Conservation (phyloP, 179 eudicot genomes). For the Silene coronaria region DNA sequence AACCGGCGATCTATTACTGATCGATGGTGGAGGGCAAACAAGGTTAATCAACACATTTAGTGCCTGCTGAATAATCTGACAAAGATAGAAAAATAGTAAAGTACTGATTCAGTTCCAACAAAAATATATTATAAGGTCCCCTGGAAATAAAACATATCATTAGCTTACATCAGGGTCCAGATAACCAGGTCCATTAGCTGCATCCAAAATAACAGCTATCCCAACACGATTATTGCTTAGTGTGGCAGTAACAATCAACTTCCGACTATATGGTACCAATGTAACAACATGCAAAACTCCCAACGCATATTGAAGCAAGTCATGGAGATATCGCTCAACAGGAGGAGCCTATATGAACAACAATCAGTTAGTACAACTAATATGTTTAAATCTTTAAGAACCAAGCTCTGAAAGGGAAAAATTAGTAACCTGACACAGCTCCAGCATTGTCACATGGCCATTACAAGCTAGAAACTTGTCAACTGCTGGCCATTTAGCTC, state of each 20-base stretch:
- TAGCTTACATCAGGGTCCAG: conserved; percentile 81
- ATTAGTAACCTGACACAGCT: conserved; percentile 74
- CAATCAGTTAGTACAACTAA: conserved; percentile 7
- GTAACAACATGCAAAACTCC: conserved; percentile 89
- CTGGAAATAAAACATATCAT: conserved; percentile 3
- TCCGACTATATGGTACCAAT: conserved; percentile 77
- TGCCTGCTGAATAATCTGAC: conserved; percentile 90
- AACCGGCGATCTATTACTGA: conserved; percentile 72
- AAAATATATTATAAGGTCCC: not conserved
- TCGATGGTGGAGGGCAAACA: conserved; percentile 99
- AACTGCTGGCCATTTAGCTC: conserved; percentile 88
- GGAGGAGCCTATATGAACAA: conserved; percentile 63
- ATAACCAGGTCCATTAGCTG: conserved; percentile 81
- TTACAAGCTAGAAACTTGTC: conserved; percentile 72
- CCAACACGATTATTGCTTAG: conserved; percentile 90
- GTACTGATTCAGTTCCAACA: not conserved
- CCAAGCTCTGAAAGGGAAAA: not conserved
- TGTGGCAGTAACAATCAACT: conserved; percentile 70
- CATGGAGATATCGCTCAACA: conserved; percentile 90
- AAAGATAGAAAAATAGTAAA: conserved; percentile 16
- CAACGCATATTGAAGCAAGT: conserved; percentile 88
- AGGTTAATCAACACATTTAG: conserved; percentile 83
- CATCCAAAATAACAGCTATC: conserved; percentile 91
- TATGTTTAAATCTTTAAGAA: conserved; percentile 12
- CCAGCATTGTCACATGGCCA: conserved; percentile 92